These are phyloP conservation scores for Calonectria ilicicola DNA, from an alignment of 2,329 filamentous ascomycete species.

Conservation along the genomic window DNA sequence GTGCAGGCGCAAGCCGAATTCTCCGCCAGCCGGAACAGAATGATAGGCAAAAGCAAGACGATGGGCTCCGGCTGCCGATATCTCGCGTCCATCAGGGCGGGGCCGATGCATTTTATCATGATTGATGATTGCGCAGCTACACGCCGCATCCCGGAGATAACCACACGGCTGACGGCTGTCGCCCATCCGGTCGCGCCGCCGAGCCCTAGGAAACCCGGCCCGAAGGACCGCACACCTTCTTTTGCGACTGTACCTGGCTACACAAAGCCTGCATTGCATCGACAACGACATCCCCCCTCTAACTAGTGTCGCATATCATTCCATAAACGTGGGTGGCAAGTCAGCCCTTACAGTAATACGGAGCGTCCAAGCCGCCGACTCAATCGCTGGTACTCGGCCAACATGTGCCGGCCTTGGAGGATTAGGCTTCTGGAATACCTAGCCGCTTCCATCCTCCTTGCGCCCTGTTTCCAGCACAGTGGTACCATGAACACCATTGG, in stretches of 20 bases:
- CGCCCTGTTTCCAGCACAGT: background rate
- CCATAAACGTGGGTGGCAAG: background rate
- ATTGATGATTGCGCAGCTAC: background rate
- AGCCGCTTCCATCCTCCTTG: background rate
- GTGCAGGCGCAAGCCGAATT: slow-evolving; percentile 3
- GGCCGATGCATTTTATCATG: slow-evolving; percentile 22
- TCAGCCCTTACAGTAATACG: background rate
- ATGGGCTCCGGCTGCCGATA: slow-evolving; percentile 14
- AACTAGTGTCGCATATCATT: background rate
- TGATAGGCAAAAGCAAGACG: slow-evolving; percentile 1
- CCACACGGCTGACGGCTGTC: slow-evolving; percentile 31
- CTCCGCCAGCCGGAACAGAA: slow-evolving; percentile 1
- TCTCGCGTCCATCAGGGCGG: slow-evolving; percentile 8
- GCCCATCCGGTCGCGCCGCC: slow-evolving; percentile 34
- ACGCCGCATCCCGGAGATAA: slow-evolving; percentile 3
- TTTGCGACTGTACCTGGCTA: slow-evolving; percentile 1
- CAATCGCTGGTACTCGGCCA: background rate
- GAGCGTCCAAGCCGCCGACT: background rate
- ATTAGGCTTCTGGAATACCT: background rate
- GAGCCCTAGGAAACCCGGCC: slow-evolving; percentile 35
- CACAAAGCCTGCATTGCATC: slow-evolving; percentile 1
- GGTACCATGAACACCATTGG: slow-evolving; percentile 1
- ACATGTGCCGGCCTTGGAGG: background rate
- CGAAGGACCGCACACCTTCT: slow-evolving; percentile 35
- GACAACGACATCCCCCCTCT: background rate